A percentile compares a stretch with the other conserved stretches of the same genome.
phyloP scores from a whole-genome alignment of 148 eudicot genomes.

The Silene conica region DNA sequence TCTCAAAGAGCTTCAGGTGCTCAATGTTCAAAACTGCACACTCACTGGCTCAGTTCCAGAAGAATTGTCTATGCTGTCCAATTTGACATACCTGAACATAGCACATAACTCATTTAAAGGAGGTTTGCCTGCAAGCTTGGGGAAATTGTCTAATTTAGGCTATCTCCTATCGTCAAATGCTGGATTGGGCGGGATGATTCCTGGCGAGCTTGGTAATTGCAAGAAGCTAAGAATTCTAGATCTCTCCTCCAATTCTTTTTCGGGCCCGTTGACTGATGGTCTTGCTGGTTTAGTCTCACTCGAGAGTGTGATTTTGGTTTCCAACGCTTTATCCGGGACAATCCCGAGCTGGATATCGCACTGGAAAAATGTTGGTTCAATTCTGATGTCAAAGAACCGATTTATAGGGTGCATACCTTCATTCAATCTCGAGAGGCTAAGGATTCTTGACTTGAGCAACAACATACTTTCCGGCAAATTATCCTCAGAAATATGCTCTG shows the following conservation, averaged over 20 bases:
- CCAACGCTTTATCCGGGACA: slow-evolving; percentile 59
- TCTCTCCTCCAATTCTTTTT: slow-evolving; percentile 62
- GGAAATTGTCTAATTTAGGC: slow-evolving; percentile 48
- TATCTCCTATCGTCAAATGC: slow-evolving; percentile 52
- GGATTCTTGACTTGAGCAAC: slow-evolving; percentile 41
- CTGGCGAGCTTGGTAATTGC: slow-evolving; percentile 70
- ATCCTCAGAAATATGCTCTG: slow-evolving; percentile 53
- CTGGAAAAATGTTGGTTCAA: slow-evolving; percentile 52
- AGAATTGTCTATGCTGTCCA: slow-evolving; percentile 48
- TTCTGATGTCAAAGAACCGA: slow-evolving; percentile 49
- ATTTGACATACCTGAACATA: slow-evolving; percentile 54
- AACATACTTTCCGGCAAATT: slow-evolving; percentile 78
- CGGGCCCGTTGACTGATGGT: slow-evolving; percentile 64
- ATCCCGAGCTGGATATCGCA: slow-evolving; percentile 73
- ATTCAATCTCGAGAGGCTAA: slow-evolving; percentile 48
- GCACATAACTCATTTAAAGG: slow-evolving; percentile 66
- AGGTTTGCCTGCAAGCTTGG: slow-evolving; percentile 58
- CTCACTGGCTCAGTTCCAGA: slow-evolving; percentile 59
- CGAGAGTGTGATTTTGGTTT: slow-evolving; percentile 44
- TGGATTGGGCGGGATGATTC: slow-evolving; percentile 66
- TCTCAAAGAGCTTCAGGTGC: slow-evolving; percentile 40
- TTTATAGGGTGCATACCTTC: slow-evolving; percentile 61
- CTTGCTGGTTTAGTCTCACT: slow-evolving; percentile 63
- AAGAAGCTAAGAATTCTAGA: slow-evolving; percentile 52
- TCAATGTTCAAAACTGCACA: slow-evolving; percentile 54